Percentiles rank a stretch among this genome's conserved stretches.
These are phyloP conservation scores for Leishmania braziliensis DNA, from an alignment of 208 protist species.

Conservation along the genomic window DNA sequence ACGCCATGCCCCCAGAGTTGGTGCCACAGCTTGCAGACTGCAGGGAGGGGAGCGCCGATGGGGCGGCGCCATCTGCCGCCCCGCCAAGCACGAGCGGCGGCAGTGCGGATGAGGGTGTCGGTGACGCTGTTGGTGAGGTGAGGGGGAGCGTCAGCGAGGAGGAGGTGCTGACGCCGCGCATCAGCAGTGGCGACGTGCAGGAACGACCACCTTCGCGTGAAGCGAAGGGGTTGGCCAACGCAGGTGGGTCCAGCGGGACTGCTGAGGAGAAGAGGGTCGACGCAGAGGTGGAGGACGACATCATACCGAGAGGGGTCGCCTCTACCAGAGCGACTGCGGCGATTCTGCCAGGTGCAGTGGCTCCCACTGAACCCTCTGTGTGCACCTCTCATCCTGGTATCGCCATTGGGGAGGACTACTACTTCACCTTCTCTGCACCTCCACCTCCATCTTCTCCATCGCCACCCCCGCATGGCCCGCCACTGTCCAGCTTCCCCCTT, in stretches of 20 bases:
- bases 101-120: background rate
- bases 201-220: background rate
- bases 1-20: background rate
- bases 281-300: slow-evolving; percentile 2
- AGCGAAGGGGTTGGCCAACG: background rate
- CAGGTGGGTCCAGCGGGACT: background rate
- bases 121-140: background rate
- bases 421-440: slow-evolving; percentile 38
- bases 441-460: background rate
- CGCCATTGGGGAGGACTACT: slow-evolving; percentile 66
- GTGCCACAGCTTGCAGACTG: background rate
- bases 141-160: background rate
- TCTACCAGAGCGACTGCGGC: background rate
- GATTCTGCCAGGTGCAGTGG: background rate
- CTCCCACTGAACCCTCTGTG: background rate
- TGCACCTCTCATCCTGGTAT: slow-evolving; percentile 30
- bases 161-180: background rate
- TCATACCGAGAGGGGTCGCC: background rate
- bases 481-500: background rate
- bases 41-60: background rate
- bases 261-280: background rate
- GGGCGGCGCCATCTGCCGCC: background rate
- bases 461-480: background rate
- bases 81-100: background rate
- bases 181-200: background rate